Evolutionary conservation across 306 rosid species (phyloP).

Genomic region (Gastrolobium villosum): DNA sequence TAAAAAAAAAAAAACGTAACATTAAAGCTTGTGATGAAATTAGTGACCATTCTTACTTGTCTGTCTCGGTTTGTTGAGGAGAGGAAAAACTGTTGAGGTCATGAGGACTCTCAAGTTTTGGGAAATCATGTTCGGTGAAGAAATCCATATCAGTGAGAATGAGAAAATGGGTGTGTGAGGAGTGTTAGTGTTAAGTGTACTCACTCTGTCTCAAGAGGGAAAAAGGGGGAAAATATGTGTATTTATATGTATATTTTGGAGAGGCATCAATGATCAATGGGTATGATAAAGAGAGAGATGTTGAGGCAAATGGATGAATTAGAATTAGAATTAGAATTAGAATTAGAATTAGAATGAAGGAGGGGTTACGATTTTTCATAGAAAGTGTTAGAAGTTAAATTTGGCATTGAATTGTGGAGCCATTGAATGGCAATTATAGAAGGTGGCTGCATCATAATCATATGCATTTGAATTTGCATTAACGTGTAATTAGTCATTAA

Average conservation of each 20-base stretch:
- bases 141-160: constrained; percentile 49
- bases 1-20: background rate
- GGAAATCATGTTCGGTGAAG: constrained; percentile 32
- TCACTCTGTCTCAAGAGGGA: background rate
- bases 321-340: background rate
- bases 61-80: background rate
- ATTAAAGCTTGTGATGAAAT: too few relatives aligned
- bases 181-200: background rate
- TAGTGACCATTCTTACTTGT: constrained; percentile 48
- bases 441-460: constrained; percentile 50
- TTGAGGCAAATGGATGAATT: constrained; percentile 33
- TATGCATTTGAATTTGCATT: constrained; percentile 27
- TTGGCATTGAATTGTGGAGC: constrained; percentile 44
- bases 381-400: constrained; percentile 39
- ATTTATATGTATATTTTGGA: background rate
- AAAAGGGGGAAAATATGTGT: background rate
- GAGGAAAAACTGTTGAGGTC: constrained; percentile 42
- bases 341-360: background rate
- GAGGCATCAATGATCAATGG: background rate
- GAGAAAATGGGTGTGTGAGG: background rate
- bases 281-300: background rate
- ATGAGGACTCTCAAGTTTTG: constrained; percentile 52
- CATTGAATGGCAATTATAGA: constrained; percentile 51
- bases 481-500: constrained; percentile 35
- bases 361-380: constrained; percentile 60